Evolutionary conservation across 2,329 filamentous ascomycete genomes (phyloP).

Genomic region (Penicillium corylophilum): DNA sequence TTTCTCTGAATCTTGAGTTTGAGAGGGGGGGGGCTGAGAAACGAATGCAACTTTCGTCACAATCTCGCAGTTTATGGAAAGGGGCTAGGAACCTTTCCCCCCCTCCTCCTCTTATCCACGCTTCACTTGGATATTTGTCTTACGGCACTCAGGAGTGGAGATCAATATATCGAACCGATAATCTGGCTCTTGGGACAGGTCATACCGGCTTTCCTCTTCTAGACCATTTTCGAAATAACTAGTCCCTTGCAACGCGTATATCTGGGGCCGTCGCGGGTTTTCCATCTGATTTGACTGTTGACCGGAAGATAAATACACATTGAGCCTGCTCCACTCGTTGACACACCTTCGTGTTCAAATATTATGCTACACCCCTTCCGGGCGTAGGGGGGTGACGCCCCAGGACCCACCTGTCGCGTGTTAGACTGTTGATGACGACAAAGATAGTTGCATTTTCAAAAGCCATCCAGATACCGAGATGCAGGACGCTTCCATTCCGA

Average conservation of each 20-base stretch:
- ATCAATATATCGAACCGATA: slow-evolving; percentile 3
- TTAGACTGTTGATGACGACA: not conserved
- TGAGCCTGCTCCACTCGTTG: not conserved
- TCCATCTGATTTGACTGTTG: too few species aligned
- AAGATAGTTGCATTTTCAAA: slow-evolving; percentile 11
- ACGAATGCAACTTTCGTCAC: slow-evolving; percentile 13
- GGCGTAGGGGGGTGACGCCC: not conserved
- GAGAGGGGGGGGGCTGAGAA: not conserved
- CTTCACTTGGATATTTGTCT: not conserved
- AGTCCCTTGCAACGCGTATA: not conserved
- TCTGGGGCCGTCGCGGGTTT: not conserved
- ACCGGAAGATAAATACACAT: not conserved
- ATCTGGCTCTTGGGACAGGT: slow-evolving; percentile 9
- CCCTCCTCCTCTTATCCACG: not conserved
- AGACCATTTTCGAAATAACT: not conserved
- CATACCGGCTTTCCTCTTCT: not conserved
- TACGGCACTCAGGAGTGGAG: not conserved
- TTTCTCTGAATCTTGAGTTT: not conserved
- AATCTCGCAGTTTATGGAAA: slow-evolving; percentile 3
- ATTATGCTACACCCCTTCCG: not conserved
- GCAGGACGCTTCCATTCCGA: not conserved
- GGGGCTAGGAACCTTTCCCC: not conserved
- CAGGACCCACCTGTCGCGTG: slow-evolving; percentile 9
- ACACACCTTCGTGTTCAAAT: too few species aligned
- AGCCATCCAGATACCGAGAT: not conserved